These are phyloP conservation scores for Ophiostoma himal-ulmi DNA, from an alignment of 2,329 filamentous ascomycete species.

Conservation along the genomic window DNA sequence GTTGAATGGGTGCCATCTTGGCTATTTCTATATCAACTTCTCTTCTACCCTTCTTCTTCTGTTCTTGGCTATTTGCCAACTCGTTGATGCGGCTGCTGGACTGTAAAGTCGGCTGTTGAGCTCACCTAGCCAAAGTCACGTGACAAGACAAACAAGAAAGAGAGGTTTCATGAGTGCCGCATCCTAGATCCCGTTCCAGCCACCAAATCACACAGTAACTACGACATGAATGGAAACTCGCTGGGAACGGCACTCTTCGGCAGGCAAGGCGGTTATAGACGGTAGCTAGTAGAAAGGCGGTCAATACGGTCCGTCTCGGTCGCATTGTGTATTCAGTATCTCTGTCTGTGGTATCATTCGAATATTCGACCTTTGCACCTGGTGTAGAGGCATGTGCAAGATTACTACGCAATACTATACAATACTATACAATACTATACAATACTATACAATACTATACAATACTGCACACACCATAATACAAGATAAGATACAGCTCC, in stretches of 20 bases:
- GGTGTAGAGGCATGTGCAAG: neutral
- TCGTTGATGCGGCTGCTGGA: too few species aligned
- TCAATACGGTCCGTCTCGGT: neutral
- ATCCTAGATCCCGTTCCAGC: neutral
- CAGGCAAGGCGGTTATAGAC: neutral
- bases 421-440: too few species aligned
- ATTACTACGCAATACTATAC: neutral
- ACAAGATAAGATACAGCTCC: neutral
- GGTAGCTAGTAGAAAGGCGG: neutral
- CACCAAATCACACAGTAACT: neutral
- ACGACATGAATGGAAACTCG: neutral
- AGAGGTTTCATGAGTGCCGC: conserved; percentile 10
- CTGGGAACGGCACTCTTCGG: neutral
- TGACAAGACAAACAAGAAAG: neutral
- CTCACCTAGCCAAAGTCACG: neutral
- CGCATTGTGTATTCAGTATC: too few species aligned
- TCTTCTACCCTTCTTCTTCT: too few species aligned
- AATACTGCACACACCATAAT: too few species aligned
- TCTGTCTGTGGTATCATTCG: neutral
- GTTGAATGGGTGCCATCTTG: too few species aligned
- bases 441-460: neutral
- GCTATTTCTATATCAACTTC: neutral
- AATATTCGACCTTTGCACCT: too few species aligned
- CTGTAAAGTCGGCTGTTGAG: neutral
- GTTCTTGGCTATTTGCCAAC: too few species aligned